Conservation (phyloP, 805 yeast genomes). For the Metschnikowia koreensis region DNA sequence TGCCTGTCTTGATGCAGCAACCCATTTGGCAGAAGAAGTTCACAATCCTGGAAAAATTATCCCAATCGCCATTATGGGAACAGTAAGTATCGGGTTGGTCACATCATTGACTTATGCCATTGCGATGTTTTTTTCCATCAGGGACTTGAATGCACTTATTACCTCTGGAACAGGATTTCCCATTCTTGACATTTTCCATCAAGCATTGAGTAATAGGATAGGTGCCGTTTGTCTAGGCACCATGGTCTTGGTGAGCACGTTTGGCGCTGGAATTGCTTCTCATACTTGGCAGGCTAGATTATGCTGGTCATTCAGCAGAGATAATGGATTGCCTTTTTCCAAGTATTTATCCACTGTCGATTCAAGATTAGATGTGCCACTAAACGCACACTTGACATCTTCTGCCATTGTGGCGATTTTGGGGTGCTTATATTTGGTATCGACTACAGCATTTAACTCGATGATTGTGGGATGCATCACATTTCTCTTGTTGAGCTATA, state of each 20-base stretch:
- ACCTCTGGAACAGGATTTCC: conserved; percentile 36
- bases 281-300: conserved; percentile 46
- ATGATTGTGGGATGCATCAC: conserved; percentile 40
- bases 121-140: conserved; percentile 40
- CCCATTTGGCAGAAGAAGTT: conserved; percentile 44
- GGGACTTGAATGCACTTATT: conserved; percentile 30
- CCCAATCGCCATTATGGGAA: conserved; percentile 39
- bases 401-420: conserved; percentile 33
- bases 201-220: conserved; percentile 32
- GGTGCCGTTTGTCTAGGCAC: conserved; percentile 39
- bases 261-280: conserved; percentile 38
- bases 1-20: conserved; percentile 40
- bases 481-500: conserved; percentile 35
- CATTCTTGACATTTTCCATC: conserved; percentile 40
- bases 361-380: conserved; percentile 38
- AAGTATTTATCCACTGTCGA: conserved; percentile 35
- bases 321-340: conserved; percentile 42
- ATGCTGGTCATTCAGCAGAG: conserved; percentile 45
- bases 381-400: conserved; percentile 40
- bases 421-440: conserved; percentile 38
- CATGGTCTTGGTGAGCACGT: conserved; percentile 34
- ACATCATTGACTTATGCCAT: conserved; percentile 40
- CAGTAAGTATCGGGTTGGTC: conserved; percentile 40
- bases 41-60: conserved; percentile 35
- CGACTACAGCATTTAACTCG: conserved; percentile 40